Percentiles rank a stretch among this genome's conserved stretches.
Conservation (phyloP, 192 early-diverging fungal genomes). For the Mortierella hygrophila region DNA sequence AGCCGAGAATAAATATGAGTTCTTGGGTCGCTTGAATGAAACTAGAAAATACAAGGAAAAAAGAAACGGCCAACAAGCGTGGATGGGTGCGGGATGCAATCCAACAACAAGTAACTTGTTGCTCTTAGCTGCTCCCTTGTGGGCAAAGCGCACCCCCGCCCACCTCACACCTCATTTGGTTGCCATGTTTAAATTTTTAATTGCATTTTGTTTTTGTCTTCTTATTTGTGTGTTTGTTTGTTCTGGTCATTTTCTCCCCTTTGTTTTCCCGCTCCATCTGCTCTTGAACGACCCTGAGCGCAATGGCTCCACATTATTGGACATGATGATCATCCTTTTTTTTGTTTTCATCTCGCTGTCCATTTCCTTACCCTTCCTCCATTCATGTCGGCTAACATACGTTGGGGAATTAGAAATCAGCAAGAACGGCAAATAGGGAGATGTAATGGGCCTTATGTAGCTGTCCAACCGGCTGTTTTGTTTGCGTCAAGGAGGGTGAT, state of each 20-base stretch:
- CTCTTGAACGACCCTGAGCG: no score
- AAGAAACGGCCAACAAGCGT: not conserved
- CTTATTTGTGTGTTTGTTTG: not conserved
- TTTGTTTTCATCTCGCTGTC: no score
- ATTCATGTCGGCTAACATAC: no score
- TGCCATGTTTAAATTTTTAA: not conserved
- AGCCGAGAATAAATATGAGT: not conserved
- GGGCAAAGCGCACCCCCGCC: not conserved
- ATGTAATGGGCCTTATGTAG: no score
- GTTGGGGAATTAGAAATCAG: no score
- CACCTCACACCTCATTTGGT: no score
- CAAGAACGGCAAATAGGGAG: no score
- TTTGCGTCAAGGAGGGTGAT: no score
- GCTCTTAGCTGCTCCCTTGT: not conserved
- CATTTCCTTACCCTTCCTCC: no score
- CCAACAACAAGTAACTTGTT: not conserved
- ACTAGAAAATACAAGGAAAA: not conserved
- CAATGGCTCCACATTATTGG: no score
- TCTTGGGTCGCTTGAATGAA: not conserved
- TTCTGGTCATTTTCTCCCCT: not conserved
- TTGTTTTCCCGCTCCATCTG: not conserved
- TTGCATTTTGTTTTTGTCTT: not conserved
- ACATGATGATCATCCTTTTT: no score
- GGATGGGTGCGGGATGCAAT: not conserved
- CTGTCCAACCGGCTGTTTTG: no score